Conservation (phyloP, 257 asterid genomes). For the Ilex aquifolium region DNA sequence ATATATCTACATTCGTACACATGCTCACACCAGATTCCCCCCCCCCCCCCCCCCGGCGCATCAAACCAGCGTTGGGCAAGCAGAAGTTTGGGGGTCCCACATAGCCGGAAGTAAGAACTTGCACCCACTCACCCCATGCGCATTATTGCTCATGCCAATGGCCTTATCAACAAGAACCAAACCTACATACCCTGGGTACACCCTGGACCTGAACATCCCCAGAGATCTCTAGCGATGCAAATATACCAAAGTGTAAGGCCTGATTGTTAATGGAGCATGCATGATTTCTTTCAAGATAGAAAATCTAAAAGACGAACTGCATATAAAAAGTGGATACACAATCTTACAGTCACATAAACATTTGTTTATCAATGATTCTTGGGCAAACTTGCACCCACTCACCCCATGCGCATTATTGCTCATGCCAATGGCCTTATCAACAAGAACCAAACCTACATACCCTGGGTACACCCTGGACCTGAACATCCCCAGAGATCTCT, state of each 20-base stretch:
- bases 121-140: slow-evolving; percentile 62
- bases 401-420: slow-evolving; percentile 69
- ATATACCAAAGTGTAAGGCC: no score
- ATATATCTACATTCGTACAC: slow-evolving; percentile 31
- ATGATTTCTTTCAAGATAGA: no score
- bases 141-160: slow-evolving; percentile 62
- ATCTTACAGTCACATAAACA: no score
- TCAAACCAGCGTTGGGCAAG: slow-evolving; percentile 67
- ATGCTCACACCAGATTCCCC: neutral
- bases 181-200: slow-evolving; percentile 72
- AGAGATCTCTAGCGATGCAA: slow-evolving; percentile 66
- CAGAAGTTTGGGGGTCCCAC: slow-evolving; percentile 69
- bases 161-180: slow-evolving; percentile 37
- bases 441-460: slow-evolving; percentile 40
- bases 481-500: slow-evolving; percentile 68
- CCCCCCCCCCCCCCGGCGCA: neutral
- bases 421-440: slow-evolving; percentile 50
- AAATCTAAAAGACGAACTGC: no score
- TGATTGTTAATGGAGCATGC: no score
- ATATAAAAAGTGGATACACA: no score
- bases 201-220: slow-evolving; percentile 72
- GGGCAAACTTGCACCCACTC: slow-evolving; percentile 57
- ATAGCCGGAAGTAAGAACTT: slow-evolving; percentile 78
- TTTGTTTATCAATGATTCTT: no score
- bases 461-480: slow-evolving; percentile 82